These are phyloP conservation scores for Stachybotrys elegans DNA, from an alignment of 2,329 filamentous ascomycete genomes.

Conservation along the genomic window DNA sequence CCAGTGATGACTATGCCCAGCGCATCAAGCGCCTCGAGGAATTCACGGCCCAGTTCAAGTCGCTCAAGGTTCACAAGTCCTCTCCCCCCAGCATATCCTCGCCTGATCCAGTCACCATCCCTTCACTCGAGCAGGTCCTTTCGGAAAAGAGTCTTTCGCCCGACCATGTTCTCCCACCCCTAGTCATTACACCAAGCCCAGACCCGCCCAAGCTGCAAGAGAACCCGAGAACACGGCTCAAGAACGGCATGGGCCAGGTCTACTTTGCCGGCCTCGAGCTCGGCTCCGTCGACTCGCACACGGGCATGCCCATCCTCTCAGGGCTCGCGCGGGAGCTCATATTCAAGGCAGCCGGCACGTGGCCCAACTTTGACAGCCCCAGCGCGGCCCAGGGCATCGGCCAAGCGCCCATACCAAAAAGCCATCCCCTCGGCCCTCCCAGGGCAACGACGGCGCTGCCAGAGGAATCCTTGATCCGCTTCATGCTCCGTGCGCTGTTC, in stretches of 20 bases:
- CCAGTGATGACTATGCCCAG: not conserved
- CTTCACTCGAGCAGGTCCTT: not conserved
- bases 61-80: not conserved
- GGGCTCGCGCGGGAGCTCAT: slow-evolving; percentile 43
- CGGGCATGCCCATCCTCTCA: slow-evolving; percentile 45
- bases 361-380: slow-evolving; percentile 14
- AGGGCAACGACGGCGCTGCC: slow-evolving; percentile 4
- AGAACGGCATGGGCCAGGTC: slow-evolving; percentile 24
- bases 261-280: slow-evolving; percentile 43
- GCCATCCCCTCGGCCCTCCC: not conserved
- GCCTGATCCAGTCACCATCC: not conserved
- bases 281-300: slow-evolving; percentile 39
- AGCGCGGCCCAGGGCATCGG: not conserved
- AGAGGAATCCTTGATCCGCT: slow-evolving; percentile 14
- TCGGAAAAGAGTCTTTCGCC: not conserved
- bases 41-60: not conserved
- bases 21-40: not conserved
- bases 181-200: not conserved
- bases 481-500: slow-evolving; percentile 15
- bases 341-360: slow-evolving; percentile 34
- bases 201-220: not conserved
- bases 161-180: not conserved
- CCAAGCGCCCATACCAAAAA: slow-evolving; percentile 35
- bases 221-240: not conserved
- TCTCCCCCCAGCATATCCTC: not conserved